A percentile compares a stretch with the other conserved stretches of the same genome.
These are phyloP conservation scores for Yamadazyma sp. DNA, from an alignment of 805 yeast species.

Conservation along the genomic window DNA sequence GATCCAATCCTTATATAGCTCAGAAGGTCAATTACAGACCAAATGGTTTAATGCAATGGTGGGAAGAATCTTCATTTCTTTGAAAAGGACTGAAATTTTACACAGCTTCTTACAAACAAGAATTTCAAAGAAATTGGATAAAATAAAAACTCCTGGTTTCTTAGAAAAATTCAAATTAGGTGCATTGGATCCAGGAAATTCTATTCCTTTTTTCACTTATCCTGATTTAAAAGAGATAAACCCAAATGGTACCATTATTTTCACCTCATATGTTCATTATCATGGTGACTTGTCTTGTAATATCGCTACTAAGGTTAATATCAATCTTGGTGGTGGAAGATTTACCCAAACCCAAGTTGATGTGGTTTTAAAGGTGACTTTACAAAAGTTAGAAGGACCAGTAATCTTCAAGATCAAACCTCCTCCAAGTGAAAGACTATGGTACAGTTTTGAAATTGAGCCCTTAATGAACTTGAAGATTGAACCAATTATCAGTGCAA, in stretches of 20 bases:
- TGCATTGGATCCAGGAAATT: constrained; percentile 68
- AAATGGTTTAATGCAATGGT: constrained; percentile 88
- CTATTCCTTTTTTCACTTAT: constrained; percentile 76
- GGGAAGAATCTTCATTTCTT: constrained; percentile 77
- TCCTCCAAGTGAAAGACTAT: constrained; percentile 85
- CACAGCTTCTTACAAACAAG: constrained; percentile 55
- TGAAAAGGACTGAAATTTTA: constrained; percentile 69
- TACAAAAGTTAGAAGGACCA: constrained; percentile 72
- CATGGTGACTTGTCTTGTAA: constrained; percentile 74
- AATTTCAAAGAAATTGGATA: constrained; percentile 68
- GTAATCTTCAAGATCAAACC: constrained; percentile 69
- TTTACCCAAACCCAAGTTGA: constrained; percentile 76
- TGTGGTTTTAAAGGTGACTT: constrained; percentile 63
- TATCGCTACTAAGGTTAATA: constrained; percentile 73
- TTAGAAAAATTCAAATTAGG: constrained; percentile 77
- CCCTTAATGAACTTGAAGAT: constrained; percentile 73
- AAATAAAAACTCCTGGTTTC: constrained; percentile 84
- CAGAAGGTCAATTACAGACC: constrained; percentile 78
- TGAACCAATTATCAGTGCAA: constrained; percentile 88
- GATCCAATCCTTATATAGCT: constrained; percentile 73
- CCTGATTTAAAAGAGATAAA: constrained; percentile 67
- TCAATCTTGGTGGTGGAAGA: constrained; percentile 66
- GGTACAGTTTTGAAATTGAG: constrained; percentile 84
- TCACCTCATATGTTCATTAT: constrained; percentile 63
- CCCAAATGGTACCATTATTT: constrained; percentile 73